Conservation (phyloP, 208 protist genomes). For the Willaertia magna region DNA sequence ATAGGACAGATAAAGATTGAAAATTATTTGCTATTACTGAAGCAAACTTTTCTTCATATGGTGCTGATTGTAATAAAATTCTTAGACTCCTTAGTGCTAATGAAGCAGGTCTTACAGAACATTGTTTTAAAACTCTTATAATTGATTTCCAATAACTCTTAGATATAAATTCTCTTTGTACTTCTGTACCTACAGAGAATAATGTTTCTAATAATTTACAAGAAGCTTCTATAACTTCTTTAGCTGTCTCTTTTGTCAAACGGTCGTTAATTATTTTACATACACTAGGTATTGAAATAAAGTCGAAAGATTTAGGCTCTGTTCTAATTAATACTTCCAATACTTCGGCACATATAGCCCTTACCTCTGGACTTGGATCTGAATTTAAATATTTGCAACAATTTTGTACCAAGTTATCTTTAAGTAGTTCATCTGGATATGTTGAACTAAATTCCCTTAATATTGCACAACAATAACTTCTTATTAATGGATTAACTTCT, state of each 20-base stretch:
- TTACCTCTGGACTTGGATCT: not conserved
- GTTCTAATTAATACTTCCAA: not conserved
- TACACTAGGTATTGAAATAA: not conserved
- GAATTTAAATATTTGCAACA: not conserved
- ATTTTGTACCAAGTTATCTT: not conserved
- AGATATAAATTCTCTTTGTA: not conserved
- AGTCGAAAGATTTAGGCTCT: not conserved
- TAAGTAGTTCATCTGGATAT: not conserved
- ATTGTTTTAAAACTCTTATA: not conserved
- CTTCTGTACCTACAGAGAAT: not conserved
- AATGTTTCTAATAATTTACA: not conserved
- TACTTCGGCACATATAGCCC: not conserved
- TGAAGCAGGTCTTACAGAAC: not conserved
- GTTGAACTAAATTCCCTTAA: not conserved
- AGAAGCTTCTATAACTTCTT: not conserved
- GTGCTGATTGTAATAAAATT: not conserved
- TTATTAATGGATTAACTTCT: not conserved
- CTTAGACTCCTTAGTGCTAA: not conserved
- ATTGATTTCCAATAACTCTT: not conserved
- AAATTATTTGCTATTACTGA: not conserved
- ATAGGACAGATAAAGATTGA: not conserved
- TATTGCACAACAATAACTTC: slow-evolving; percentile 4
- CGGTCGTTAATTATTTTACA: not conserved
- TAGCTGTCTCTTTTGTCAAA: not conserved
- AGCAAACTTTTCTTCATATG: not conserved